These are phyloP conservation scores for Cercospora sesami DNA, from an alignment of 2,329 filamentous ascomycete genomes.

Conservation along the genomic window DNA sequence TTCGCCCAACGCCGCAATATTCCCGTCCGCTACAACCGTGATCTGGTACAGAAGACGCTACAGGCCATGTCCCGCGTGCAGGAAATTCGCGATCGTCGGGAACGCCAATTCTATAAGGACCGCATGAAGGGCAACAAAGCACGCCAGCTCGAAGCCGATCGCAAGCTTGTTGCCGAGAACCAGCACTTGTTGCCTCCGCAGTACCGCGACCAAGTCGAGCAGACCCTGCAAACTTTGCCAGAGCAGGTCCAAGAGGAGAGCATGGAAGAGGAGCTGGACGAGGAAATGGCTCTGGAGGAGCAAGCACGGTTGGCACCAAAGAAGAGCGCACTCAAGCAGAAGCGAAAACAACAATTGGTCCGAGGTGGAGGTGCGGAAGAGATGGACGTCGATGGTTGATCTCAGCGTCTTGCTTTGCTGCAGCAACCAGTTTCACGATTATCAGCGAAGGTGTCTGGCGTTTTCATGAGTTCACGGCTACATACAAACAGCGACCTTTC, in stretches of 20 bases:
- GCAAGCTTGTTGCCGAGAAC: slow-evolving; percentile 87
- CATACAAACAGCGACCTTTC: background rate
- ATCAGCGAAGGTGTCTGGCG: slow-evolving; percentile 18
- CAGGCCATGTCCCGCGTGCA: slow-evolving; percentile 87
- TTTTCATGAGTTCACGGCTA: background rate
- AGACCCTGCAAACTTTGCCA: slow-evolving; percentile 61
- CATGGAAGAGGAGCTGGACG: slow-evolving; percentile 58
- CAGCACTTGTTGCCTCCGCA: slow-evolving; percentile 78
- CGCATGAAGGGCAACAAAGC: slow-evolving; percentile 90
- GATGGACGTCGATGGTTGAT: slow-evolving; percentile 44
- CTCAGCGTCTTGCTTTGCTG: background rate
- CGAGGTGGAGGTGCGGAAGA: slow-evolving; percentile 45
- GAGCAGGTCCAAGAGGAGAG: slow-evolving; percentile 55
- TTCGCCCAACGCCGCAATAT: slow-evolving; percentile 93
- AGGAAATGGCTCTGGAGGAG: slow-evolving; percentile 43
- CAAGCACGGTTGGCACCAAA: slow-evolving; percentile 44
- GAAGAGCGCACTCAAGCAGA: slow-evolving; percentile 40
- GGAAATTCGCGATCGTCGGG: slow-evolving; percentile 79
- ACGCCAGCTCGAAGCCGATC: slow-evolving; percentile 73
- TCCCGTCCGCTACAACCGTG: slow-evolving; percentile 92
- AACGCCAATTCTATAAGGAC: slow-evolving; percentile 90
- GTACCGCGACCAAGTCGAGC: slow-evolving; percentile 46
- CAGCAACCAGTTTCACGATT: background rate
- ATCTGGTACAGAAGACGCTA: slow-evolving; percentile 82
- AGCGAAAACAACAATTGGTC: slow-evolving; percentile 51